phyloP scores from a whole-genome alignment of 805 yeast genomes.

The Wickerhamomyces queroliae region DNA sequence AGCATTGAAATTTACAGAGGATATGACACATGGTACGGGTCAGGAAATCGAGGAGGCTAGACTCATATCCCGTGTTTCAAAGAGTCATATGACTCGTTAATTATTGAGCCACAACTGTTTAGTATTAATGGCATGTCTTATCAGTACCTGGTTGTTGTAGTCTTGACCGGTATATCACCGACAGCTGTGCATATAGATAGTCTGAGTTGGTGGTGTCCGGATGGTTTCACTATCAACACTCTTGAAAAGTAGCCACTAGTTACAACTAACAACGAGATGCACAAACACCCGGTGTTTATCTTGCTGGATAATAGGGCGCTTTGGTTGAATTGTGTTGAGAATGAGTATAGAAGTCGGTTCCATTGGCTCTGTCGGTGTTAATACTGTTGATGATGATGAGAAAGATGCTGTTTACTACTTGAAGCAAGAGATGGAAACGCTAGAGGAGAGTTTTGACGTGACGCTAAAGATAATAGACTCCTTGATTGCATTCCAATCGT shows the following conservation, averaged over 20 bases:
- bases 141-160: no score
- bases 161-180: no score
- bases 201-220: not conserved
- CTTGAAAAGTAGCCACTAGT: not conserved
- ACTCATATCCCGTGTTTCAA: slow-evolving; percentile 71
- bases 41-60: slow-evolving; percentile 89
- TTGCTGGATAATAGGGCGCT: not conserved
- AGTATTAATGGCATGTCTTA: no score
- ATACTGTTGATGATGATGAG: not conserved
- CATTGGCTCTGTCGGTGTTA: not conserved
- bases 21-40: slow-evolving; percentile 66
- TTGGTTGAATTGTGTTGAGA: no score
- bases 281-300: not conserved
- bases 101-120: no score
- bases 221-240: not conserved
- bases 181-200: no score
- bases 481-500: not conserved
- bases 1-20: slow-evolving; percentile 72
- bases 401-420: not conserved
- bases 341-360: no score
- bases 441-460: not conserved
- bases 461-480: not conserved
- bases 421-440: not conserved
- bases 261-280: not conserved
- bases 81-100: not conserved